Evolutionary conservation across 352 stramenopile genomes (phyloP).

Genomic region (Phytophthora crassamura): DNA sequence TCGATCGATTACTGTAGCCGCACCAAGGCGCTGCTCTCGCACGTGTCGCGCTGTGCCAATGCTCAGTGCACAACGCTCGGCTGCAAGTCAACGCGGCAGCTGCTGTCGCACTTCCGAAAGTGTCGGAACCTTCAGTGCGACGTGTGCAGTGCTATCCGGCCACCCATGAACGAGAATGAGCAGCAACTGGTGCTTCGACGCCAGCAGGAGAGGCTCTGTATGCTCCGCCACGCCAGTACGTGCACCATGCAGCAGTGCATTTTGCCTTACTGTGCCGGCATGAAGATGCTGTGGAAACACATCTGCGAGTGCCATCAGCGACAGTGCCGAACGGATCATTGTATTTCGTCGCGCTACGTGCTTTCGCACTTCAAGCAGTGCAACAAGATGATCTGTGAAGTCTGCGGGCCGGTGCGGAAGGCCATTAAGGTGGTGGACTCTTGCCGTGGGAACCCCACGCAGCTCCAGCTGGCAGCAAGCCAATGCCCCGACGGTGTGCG

Average conservation of each 20-base stretch:
- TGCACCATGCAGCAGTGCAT: slow-evolving; percentile 72
- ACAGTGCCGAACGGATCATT: slow-evolving; percentile 88
- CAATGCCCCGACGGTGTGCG: slow-evolving; percentile 81
- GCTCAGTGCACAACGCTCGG: slow-evolving; percentile 87
- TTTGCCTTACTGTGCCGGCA: slow-evolving; percentile 85
- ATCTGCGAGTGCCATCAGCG: slow-evolving; percentile 91
- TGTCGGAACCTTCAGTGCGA: slow-evolving; percentile 89
- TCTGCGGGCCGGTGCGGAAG: slow-evolving; percentile 87
- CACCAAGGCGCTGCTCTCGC: slow-evolving; percentile 79
- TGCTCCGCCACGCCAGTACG: slow-evolving; percentile 88
- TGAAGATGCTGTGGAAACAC: slow-evolving; percentile 92
- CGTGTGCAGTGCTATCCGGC: slow-evolving; percentile 87
- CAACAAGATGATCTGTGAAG: slow-evolving; percentile 92
- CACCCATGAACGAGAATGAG: slow-evolving; percentile 89
- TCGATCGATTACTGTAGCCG: slow-evolving; percentile 83
- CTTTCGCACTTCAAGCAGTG: slow-evolving; percentile 92
- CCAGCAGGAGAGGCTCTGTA: slow-evolving; percentile 88
- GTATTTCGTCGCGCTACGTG: slow-evolving; percentile 89
- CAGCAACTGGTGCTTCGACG: slow-evolving; percentile 84
- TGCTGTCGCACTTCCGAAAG: slow-evolving; percentile 90
- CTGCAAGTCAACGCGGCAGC: slow-evolving; percentile 87
- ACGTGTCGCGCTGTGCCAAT: slow-evolving; percentile 87
- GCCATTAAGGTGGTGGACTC: slow-evolving; percentile 90
- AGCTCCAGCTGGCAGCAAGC: slow-evolving; percentile 73
- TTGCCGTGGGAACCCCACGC: slow-evolving; percentile 71